Conservation (phyloP, 2,329 filamentous ascomycete genomes). For the Pseudonectria foliicola region DNA sequence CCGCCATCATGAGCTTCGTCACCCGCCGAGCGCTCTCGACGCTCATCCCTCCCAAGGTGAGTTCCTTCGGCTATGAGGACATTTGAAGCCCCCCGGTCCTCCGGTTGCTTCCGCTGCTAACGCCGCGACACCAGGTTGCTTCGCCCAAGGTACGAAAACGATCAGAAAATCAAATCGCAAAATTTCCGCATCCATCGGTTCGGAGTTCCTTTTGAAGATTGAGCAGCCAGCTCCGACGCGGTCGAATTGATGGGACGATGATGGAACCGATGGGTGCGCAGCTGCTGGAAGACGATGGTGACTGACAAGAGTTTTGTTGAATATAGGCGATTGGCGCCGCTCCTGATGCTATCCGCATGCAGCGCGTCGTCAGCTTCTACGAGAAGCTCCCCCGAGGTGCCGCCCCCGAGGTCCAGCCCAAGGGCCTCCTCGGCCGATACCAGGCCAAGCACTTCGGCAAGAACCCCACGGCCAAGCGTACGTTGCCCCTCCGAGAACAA, state of each 20-base stretch:
- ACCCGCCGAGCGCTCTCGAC: conserved; percentile 89
- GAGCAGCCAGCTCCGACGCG: neutral
- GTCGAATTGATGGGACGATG: neutral
- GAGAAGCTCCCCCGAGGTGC: conserved; percentile 92
- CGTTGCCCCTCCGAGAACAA: conserved; percentile 26
- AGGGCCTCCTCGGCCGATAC: conserved; percentile 82
- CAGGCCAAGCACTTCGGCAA: conserved; percentile 91
- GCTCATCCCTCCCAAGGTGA: conserved; percentile 97
- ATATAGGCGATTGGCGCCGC: conserved; percentile 84
- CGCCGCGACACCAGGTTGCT: conserved; percentile 53
- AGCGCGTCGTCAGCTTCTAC: conserved; percentile 97
- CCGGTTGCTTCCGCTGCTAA: conserved; percentile 33
- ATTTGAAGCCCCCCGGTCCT: conserved; percentile 16
- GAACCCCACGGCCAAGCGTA: conserved; percentile 84
- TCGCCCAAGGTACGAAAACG: conserved; percentile 68
- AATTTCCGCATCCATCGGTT: neutral
- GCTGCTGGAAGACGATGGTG: conserved; percentile 9
- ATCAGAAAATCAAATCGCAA: neutral
- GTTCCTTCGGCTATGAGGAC: conserved; percentile 25
- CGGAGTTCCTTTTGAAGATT: neutral
- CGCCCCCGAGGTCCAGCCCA: conserved; percentile 75
- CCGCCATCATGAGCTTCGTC: conserved; percentile 82
- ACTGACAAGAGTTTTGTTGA: conserved; percentile 28
- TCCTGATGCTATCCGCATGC: conserved; percentile 95
- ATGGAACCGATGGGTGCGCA: neutral